Base-by-base conservation (phyloP, 179 eudicot species). In the Spinacia oleracea region DNA sequence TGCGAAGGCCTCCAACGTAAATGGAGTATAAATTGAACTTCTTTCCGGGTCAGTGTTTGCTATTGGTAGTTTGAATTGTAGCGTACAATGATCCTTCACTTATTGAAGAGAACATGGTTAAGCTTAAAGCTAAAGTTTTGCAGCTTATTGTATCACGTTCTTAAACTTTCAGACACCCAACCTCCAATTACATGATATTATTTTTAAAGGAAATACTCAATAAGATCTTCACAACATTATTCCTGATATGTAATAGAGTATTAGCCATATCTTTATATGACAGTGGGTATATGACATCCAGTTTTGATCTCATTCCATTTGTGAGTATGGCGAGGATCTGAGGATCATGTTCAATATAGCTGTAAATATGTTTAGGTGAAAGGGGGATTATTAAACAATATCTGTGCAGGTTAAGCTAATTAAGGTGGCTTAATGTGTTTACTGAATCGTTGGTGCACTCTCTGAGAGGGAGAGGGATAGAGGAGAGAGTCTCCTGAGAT, bases 1-100 rank as follows among this genome's bases (percentile, higher is more conserved):
- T 85, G 91, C 2, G 78, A 81, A 78, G 90, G 91, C 16, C 79
- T 92, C 84, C 91, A 89, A 79, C 89, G 80, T 23, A 92, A 89
- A 78, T 94, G 93, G 96, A 85, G 85, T 27, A 73, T 94, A 51
- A 59, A 85, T 74, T 93, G 81, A 87, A 74, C 76, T 64, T 34
- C 23, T 45, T 20, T 6, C 45, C 60, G 45, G 29, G 27, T 69
- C 43, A 43, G 27, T 31, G 35, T 72, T 79, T 43, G 70, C 64
- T 64, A 12, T 67, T 43, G 21, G 18, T 59, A 74, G 56, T 45
- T 53, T 48, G 25, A 5, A 11, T 29, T 56, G 63, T 53, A 75
- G 74, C 46, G 18, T 14, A 45, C 14, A 45, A 45, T 35, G 12
- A 4, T 23, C 50, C 50, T n/a, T n/a, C 11, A 35, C 25, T 20